Conservation (phyloP, 2,329 filamentous ascomycete species). For the Cytospora mali region DNA sequence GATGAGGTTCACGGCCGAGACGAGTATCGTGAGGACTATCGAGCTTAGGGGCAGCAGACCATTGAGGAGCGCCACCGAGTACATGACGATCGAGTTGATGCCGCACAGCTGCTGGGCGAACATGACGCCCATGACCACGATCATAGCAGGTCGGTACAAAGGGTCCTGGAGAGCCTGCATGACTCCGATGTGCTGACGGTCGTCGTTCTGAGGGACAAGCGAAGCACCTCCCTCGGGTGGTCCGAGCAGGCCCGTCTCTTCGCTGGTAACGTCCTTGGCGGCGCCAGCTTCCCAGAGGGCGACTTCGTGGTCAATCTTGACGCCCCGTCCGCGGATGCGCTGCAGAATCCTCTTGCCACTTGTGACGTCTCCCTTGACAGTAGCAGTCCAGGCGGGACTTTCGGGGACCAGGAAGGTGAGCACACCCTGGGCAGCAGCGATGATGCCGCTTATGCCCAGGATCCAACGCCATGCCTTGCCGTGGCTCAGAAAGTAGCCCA, state of each 20-base stretch:
- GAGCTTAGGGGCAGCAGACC: slow-evolving; percentile 81
- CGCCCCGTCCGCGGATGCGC: slow-evolving; percentile 70
- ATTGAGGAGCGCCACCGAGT: slow-evolving; percentile 86
- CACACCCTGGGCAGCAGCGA: slow-evolving; percentile 68
- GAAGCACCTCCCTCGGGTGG: slow-evolving; percentile 30
- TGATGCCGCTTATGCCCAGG: slow-evolving; percentile 69
- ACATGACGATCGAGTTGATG: slow-evolving; percentile 98
- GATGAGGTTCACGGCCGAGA: slow-evolving; percentile 83
- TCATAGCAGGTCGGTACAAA: slow-evolving; percentile 70
- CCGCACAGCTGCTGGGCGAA: slow-evolving; percentile 88
- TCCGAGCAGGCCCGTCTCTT: slow-evolving; percentile 71
- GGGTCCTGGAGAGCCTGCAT: slow-evolving; percentile 68
- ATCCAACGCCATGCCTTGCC: slow-evolving; percentile 83
- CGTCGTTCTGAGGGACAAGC: slow-evolving; percentile 25
- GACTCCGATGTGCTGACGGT: slow-evolving; percentile 56
- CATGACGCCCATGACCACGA: slow-evolving; percentile 90
- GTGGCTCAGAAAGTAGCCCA: slow-evolving; percentile 86
- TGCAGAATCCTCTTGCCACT: slow-evolving; percentile 70
- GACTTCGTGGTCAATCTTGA: slow-evolving; percentile 74
- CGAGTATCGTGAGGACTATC: slow-evolving; percentile 80
- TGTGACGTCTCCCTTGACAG: slow-evolving; percentile 60
- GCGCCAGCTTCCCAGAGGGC: slow-evolving; percentile 57
- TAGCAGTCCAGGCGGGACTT: slow-evolving; percentile 82
- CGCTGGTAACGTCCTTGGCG: slow-evolving; percentile 67
- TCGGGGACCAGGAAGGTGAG: slow-evolving; percentile 81